phyloP scores from a whole-genome alignment of 495 filamentous ascomycete species.

The Lasiosphaeria ovina region DNA sequence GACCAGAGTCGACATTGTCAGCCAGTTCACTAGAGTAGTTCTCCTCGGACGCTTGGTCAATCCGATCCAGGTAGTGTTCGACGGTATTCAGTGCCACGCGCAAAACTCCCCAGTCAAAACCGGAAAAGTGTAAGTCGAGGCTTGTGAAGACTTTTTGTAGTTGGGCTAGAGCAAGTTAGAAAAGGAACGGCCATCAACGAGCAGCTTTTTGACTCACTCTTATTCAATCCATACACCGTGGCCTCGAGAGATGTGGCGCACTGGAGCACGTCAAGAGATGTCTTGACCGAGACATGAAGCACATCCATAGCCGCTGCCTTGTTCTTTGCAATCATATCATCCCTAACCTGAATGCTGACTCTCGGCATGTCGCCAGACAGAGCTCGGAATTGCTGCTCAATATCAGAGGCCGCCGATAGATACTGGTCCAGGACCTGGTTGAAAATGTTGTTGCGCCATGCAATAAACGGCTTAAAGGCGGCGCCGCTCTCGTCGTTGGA shows the following conservation, averaged over 20 bases:
- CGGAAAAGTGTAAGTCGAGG: slow-evolving; percentile 36
- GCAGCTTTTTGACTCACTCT: slow-evolving; percentile 29
- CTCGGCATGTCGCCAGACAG: slow-evolving; percentile 38
- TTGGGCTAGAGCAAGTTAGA: slow-evolving; percentile 27
- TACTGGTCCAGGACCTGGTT: slow-evolving; percentile 50
- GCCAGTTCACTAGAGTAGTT: slow-evolving; percentile 32
- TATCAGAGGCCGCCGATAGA: slow-evolving; percentile 46
- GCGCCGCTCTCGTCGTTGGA: slow-evolving; percentile 53
- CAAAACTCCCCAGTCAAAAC: slow-evolving; percentile 45
- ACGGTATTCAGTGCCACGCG: slow-evolving; percentile 38
- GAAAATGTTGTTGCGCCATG: slow-evolving; percentile 65
- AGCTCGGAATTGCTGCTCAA: slow-evolving; percentile 45
- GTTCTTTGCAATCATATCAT: slow-evolving; percentile 43
- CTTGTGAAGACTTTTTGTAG: slow-evolving; percentile 45
- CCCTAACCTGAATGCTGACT: slow-evolving; percentile 38
- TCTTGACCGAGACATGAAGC: slow-evolving; percentile 38
- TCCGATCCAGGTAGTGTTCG: slow-evolving; percentile 34
- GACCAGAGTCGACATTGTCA: slow-evolving; percentile 27
- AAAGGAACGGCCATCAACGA: too few relatives aligned
- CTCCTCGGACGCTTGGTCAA: slow-evolving; percentile 39
- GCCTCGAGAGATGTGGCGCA: slow-evolving; percentile 35
- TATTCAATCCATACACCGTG: slow-evolving; percentile 39
- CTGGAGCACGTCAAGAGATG: slow-evolving; percentile 41
- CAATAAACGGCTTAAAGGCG: slow-evolving; percentile 56
- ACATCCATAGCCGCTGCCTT: slow-evolving; percentile 47